Conservation (phyloP, 306 rosid species). For the Citrullus amarus region DNA sequence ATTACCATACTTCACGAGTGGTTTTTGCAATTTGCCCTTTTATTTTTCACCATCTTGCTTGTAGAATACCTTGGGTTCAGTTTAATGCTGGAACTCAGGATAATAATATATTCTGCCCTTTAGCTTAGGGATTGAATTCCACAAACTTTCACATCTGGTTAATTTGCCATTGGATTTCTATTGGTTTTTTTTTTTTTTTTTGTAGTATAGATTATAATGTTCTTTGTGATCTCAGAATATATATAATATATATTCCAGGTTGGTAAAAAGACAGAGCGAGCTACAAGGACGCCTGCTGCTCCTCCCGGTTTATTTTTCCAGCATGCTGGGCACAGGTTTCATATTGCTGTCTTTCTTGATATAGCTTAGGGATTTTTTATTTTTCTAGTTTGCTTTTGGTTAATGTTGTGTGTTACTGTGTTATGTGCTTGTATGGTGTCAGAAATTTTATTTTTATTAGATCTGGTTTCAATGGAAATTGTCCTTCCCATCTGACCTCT, state of each 20-base stretch:
- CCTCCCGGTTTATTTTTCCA: conserved; percentile 91
- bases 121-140: neutral
- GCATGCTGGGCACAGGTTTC: conserved; percentile 99
- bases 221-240: neutral
- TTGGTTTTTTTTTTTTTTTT: neutral
- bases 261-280: conserved; percentile 64
- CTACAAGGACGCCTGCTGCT: conserved; percentile 43
- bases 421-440: neutral
- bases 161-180: neutral
- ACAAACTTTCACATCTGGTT: neutral
- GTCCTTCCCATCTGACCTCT: neutral
- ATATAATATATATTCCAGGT: conserved; percentile 31
- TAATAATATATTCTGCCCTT: neutral
- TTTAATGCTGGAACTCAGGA: neutral
- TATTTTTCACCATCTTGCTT: neutral
- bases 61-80: neutral
- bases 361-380: neutral
- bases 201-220: neutral
- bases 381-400: neutral
- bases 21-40: no score
- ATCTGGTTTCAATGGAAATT: neutral
- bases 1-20: no score
- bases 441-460: neutral
- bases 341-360: neutral
- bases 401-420: neutral